Evolutionary conservation across 2,329 filamentous ascomycete species (phyloP).

Genomic region (Penicillium janthinellum): DNA sequence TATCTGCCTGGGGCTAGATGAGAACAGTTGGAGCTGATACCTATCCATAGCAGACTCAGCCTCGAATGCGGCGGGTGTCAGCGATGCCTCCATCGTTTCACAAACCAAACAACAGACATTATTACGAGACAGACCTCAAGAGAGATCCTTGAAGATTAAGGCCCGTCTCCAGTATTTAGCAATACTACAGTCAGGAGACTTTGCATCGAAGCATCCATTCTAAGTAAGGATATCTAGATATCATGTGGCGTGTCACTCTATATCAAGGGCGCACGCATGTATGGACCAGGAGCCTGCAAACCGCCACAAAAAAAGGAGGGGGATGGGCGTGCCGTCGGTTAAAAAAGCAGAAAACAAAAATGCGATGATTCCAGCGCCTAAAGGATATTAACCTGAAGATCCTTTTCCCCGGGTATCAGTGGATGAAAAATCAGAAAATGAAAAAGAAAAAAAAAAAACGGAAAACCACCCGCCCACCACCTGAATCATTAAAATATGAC

Average conservation of each 20-base stretch:
- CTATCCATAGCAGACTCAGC: background rate
- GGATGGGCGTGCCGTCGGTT: background rate
- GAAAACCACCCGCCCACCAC: conserved; percentile 1
- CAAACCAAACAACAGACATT: background rate
- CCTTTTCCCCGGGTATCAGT: conserved; percentile 18
- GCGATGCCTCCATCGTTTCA: background rate
- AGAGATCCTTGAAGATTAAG: background rate
- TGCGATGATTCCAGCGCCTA: conserved; percentile 5
- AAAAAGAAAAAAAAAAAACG: conserved; percentile 6
- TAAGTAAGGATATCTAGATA: conserved; percentile 1
- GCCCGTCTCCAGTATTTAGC: background rate
- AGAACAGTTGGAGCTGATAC: background rate
- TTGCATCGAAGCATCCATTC: conserved; percentile 1
- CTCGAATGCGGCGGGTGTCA: background rate
- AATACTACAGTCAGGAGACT: background rate
- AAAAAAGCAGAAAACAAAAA: background rate
- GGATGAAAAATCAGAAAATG: conserved; percentile 14
- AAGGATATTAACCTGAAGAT: conserved; percentile 15
- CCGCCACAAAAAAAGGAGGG: conserved; percentile 7
- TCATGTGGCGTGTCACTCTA: conserved; percentile 3
- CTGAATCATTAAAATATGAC: background rate
- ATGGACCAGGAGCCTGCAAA: conserved; percentile 5
- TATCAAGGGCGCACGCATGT: conserved; percentile 1
- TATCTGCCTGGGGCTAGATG: background rate
- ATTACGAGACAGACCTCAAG: background rate